Evolutionary conservation across 257 asterid species (phyloP).

Genomic region (Solanum ossicruentum): DNA sequence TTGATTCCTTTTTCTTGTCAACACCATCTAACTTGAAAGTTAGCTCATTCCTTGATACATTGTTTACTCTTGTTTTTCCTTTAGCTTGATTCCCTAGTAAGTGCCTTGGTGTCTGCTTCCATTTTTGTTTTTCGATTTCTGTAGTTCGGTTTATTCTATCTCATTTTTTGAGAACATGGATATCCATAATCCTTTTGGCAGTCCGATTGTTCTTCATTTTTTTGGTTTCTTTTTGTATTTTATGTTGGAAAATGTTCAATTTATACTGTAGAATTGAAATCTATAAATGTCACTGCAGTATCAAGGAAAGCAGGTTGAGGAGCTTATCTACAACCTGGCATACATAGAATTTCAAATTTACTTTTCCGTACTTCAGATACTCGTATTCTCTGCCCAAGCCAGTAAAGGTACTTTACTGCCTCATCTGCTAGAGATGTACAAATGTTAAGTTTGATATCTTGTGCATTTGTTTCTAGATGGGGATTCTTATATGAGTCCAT

Average conservation of each 20-base stretch:
- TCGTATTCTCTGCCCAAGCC: slow-evolving; percentile 22
- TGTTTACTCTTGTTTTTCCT: not conserved
- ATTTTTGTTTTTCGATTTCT: not conserved
- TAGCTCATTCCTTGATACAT: not conserved
- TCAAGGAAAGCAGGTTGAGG: slow-evolving; percentile 48
- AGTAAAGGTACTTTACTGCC: slow-evolving; percentile 31
- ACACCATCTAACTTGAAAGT: not conserved
- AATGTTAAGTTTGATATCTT: not conserved
- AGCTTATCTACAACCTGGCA: slow-evolving; percentile 30
- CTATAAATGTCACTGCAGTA: slow-evolving; percentile 49
- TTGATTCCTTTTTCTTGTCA: not conserved
- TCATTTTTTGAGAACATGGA: not conserved
- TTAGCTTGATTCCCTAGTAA: not conserved
- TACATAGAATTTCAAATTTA: slow-evolving; percentile 17
- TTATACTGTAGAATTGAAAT: not conserved
- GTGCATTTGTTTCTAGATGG: not conserved
- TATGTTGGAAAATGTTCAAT: not conserved
- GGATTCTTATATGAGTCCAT: not conserved
- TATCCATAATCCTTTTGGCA: not conserved
- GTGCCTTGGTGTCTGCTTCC: not conserved
- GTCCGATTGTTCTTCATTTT: not conserved
- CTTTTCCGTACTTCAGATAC: slow-evolving; percentile 23
- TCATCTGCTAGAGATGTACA: not conserved
- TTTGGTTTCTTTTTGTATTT: not conserved
- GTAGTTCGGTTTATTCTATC: too few relatives aligned